Percentiles rank a stretch among this genome's conserved stretches.
Evolutionary conservation across 2,329 filamentous ascomycete species (phyloP).

Genomic region (Pseudogymnoascus sp.): DNA sequence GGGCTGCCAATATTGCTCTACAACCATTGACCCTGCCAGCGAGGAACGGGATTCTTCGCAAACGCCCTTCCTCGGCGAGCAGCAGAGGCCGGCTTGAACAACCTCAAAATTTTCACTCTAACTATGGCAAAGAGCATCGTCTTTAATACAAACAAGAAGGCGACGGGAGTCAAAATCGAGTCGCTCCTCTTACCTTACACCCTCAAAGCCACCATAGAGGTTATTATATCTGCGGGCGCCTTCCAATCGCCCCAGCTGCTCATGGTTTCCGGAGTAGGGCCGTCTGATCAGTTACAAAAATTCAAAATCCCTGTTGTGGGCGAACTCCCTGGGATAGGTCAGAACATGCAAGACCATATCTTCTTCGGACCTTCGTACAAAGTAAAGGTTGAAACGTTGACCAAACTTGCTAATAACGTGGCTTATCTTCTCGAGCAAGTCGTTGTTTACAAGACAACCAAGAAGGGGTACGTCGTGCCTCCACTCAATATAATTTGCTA

Average conservation of each 20-base stretch:
- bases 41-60: constrained; percentile 30
- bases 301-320: constrained; percentile 35
- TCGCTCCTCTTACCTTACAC: constrained; percentile 12
- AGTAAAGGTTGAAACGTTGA: neutral
- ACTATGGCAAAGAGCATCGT: constrained; percentile 38
- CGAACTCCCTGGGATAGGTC: constrained; percentile 26
- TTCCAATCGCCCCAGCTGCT: constrained; percentile 45
- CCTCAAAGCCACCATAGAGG: constrained; percentile 15
- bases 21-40: constrained; percentile 25
- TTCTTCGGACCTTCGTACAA: constrained; percentile 12
- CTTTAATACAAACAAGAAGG: constrained; percentile 34
- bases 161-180: constrained; percentile 33
- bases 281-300: constrained; percentile 33
- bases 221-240: constrained; percentile 20
- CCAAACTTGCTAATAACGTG: neutral
- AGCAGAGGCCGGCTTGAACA: constrained; percentile 17
- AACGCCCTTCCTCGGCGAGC: constrained; percentile 28
- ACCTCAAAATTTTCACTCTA: constrained; percentile 33
- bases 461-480: constrained; percentile 3
- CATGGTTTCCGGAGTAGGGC: constrained; percentile 41
- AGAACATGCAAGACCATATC: constrained; percentile 37
- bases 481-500: neutral
- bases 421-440: neutral
- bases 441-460: neutral
- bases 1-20: constrained; percentile 29